Conservation (phyloP, 1,284 basidiomycete genomes). For the Grifola frondosa region DNA sequence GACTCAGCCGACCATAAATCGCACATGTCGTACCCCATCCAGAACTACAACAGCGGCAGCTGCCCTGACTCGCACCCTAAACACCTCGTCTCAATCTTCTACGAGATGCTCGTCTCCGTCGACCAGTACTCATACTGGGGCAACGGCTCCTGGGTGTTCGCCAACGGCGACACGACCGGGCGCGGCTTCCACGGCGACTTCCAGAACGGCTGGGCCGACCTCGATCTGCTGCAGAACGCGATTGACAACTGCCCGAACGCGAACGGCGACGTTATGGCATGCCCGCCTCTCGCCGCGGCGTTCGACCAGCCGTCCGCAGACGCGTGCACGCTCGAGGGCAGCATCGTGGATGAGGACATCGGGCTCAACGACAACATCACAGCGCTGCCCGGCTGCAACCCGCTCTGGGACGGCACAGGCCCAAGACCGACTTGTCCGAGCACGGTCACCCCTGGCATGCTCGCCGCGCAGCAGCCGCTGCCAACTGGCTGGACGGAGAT, state of each 20-base stretch:
- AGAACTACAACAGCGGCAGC: conserved; percentile 29
- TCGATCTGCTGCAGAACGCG: conserved; percentile 27
- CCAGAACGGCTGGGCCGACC: conserved; percentile 33
- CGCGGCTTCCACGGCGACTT: conserved; percentile 36
- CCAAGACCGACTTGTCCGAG: conserved; percentile 15
- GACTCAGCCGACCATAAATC: conserved; percentile 54
- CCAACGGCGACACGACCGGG: conserved; percentile 32
- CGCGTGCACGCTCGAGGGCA: conserved; percentile 24
- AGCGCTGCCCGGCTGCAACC: conserved; percentile 32
- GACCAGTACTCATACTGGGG: conserved; percentile 23
- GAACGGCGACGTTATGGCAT: conserved; percentile 23
- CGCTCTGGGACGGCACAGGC: conserved; percentile 23
- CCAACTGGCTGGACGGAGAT: conserved; percentile 25
- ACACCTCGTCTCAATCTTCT: conserved; percentile 34
- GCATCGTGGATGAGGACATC: conserved; percentile 27
- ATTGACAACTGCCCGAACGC: conserved; percentile 29
- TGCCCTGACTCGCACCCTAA: conserved; percentile 33
- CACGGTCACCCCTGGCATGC: conserved; percentile 13
- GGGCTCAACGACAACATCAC: conserved; percentile 22
- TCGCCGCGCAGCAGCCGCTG: conserved; percentile 18
- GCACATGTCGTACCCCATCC: conserved; percentile 50
- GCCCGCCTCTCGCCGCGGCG: conserved; percentile 20
- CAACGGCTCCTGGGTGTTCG: conserved; percentile 30
- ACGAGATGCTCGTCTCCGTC: conserved; percentile 29
- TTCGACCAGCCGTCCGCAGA: conserved; percentile 22